Conservation (phyloP, 1,139 yeast genomes). For the Protomyces arabidopsidicola region DNA sequence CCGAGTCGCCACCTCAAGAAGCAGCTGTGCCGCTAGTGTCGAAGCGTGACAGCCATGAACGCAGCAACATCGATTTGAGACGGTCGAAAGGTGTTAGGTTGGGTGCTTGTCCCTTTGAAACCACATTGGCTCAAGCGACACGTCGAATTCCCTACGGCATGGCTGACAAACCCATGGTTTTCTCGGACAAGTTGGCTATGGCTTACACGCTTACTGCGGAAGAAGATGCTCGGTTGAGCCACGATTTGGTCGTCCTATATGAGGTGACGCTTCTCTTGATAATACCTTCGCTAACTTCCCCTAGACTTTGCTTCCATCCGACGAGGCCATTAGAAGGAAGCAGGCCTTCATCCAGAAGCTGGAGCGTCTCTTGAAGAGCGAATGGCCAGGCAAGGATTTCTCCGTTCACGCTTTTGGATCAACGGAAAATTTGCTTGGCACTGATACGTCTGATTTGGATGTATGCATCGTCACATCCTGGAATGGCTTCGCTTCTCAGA, state of each 20-base stretch:
- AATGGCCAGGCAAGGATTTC: slow-evolving; percentile 34
- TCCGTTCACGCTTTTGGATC: slow-evolving; percentile 34
- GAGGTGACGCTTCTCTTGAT: neutral
- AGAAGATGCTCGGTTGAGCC: neutral
- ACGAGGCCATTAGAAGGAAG: slow-evolving; percentile 1
- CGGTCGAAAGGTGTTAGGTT: slow-evolving; percentile 1
- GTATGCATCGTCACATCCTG: slow-evolving; percentile 32
- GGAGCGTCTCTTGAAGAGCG: slow-evolving; percentile 30
- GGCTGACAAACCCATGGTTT: neutral
- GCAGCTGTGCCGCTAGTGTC: too few species aligned
- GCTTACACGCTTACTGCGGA: neutral
- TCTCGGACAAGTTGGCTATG: neutral
- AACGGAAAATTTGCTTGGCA: slow-evolving; percentile 34
- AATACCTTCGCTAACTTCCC: neutral
- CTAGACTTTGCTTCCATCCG: slow-evolving; percentile 5
- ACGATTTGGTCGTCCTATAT: slow-evolving; percentile 3
- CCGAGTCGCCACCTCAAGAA: neutral
- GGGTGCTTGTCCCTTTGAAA: slow-evolving; percentile 3
- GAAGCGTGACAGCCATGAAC: too few species aligned
- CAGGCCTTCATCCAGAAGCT: slow-evolving; percentile 22
- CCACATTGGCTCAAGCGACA: slow-evolving; percentile 9
- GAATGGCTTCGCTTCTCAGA: slow-evolving; percentile 16
- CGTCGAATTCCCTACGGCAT: neutral
- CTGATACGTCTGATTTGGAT: slow-evolving; percentile 35
- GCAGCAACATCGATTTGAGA: neutral